Evolutionary conservation across 2,329 filamentous ascomycete genomes (phyloP).

Genomic region (Incumbomyces delicatus): DNA sequence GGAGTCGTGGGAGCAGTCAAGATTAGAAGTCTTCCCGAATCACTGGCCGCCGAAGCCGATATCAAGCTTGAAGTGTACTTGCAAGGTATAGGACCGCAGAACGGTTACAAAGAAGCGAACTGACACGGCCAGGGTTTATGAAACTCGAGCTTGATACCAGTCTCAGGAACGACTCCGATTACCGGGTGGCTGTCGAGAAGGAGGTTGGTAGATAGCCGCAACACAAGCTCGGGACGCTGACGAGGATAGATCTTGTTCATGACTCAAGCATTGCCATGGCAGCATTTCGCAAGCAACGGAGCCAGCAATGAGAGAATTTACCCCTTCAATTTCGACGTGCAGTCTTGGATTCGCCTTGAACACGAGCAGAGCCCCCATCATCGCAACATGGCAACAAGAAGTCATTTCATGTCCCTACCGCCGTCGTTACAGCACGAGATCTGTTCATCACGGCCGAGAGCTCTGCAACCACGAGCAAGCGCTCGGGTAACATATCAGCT

Average conservation of each 20-base stretch:
- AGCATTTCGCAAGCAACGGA: not conserved
- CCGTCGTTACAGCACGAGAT: conserved; percentile 4
- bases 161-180: not conserved
- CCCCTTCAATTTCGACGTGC: conserved; percentile 4
- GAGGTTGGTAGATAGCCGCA: not conserved
- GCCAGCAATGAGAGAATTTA: not conserved
- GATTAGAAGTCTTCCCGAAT: not conserved
- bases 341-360: conserved; percentile 19
- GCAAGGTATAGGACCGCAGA: not conserved
- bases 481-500: conserved; percentile 2
- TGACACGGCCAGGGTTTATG: not conserved
- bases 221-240: not conserved
- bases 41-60: not conserved
- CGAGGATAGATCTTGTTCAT: conserved; percentile 1
- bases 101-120: not conserved
- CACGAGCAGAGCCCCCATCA: conserved; percentile 17
- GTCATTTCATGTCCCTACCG: not conserved
- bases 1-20: not conserved
- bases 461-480: not conserved
- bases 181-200: not conserved
- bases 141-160: not conserved
- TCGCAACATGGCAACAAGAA: conserved; percentile 18
- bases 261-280: conserved; percentile 4
- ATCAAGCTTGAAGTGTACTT: conserved; percentile 1
- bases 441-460: not conserved